A percentile compares a stretch with the other conserved stretches of the same genome.
These are phyloP conservation scores for Talaromyces pinophilus DNA, from an alignment of 2,329 filamentous ascomycete genomes.

Conservation along the genomic window DNA sequence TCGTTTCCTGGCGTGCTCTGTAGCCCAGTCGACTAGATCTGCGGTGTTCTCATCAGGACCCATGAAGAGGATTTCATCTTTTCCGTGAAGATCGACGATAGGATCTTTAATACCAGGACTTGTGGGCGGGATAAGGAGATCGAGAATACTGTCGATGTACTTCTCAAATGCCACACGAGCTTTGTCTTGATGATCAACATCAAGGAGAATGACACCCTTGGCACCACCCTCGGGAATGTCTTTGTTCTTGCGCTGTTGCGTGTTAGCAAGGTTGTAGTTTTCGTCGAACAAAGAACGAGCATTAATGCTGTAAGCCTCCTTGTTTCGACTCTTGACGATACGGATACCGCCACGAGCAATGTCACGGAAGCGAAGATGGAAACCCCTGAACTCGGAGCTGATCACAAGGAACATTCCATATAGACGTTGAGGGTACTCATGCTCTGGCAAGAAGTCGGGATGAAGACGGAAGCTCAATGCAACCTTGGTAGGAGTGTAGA, in stretches of 20 bases:
- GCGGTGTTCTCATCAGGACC: conserved; percentile 98
- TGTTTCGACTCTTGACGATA: conserved; percentile 96
- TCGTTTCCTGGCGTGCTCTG: conserved; percentile 81
- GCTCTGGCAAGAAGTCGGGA: conserved; percentile 73
- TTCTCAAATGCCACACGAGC: conserved; percentile 93
- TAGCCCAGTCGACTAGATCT: conserved; percentile 97
- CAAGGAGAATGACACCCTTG: conserved; percentile 94
- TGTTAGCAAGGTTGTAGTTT: conserved; percentile 97
- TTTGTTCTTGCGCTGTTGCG: conserved; percentile 99
- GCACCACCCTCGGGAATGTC: conserved; percentile 98
- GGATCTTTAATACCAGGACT: conserved; percentile 99
- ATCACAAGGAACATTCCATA: conserved; percentile 99
- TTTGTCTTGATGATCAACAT: conserved; percentile 92
- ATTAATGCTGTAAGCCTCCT: conserved; percentile 95
- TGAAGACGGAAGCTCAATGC: conserved; percentile 94
- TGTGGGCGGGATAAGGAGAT: conserved; percentile 82
- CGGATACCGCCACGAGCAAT: conserved; percentile 96
- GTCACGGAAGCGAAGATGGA: conserved; percentile 96
- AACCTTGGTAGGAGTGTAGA: conserved; percentile 97
- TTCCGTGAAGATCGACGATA: conserved; percentile 91
- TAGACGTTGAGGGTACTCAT: conserved; percentile 89
- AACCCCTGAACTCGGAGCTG: conserved; percentile 92
- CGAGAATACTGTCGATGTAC: conserved; percentile 98
- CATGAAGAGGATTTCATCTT: conserved; percentile 97
- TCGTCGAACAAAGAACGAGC: conserved; percentile 95